Evolutionary conservation across 805 yeast genomes (phyloP).

Genomic region (Starmerella sp.): DNA sequence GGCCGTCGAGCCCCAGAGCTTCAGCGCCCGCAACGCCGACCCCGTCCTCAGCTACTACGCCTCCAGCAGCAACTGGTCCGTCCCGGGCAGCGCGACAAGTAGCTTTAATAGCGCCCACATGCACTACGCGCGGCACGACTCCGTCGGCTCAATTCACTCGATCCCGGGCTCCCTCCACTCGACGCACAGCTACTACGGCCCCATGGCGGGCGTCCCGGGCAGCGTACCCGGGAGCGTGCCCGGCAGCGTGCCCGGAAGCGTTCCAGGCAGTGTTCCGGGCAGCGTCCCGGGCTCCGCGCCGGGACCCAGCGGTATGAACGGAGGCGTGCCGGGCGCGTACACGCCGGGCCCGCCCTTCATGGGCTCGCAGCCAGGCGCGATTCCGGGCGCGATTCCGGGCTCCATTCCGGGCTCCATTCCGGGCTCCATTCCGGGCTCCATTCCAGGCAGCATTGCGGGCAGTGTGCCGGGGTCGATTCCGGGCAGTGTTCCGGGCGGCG

Average conservation of each 20-base stretch:
- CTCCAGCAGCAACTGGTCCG: slow-evolving; percentile 16
- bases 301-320: slow-evolving; percentile 1
- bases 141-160: slow-evolving; percentile 8
- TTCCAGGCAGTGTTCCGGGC: slow-evolving; percentile 7
- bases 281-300: slow-evolving; percentile 7
- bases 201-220: background rate
- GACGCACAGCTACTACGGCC: background rate
- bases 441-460: slow-evolving; percentile 12
- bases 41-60: slow-evolving; percentile 17
- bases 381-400: slow-evolving; percentile 7
- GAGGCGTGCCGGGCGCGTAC: background rate
- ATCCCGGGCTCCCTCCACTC: slow-evolving; percentile 5
- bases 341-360: background rate
- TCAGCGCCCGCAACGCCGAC: slow-evolving; percentile 10
- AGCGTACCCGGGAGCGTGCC: background rate
- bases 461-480: slow-evolving; percentile 10
- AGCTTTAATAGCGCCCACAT: background rate
- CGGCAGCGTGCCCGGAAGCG: background rate
- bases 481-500: background rate
- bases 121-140: background rate
- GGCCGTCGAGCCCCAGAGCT: slow-evolving; percentile 6
- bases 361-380: slow-evolving; percentile 1
- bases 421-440: slow-evolving; percentile 4
- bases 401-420: slow-evolving; percentile 6
- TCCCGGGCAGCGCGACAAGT: slow-evolving; percentile 5